Evolutionary conservation across 768 basidiomycete genomes (phyloP).

Genomic region (Lentinus brumalis): DNA sequence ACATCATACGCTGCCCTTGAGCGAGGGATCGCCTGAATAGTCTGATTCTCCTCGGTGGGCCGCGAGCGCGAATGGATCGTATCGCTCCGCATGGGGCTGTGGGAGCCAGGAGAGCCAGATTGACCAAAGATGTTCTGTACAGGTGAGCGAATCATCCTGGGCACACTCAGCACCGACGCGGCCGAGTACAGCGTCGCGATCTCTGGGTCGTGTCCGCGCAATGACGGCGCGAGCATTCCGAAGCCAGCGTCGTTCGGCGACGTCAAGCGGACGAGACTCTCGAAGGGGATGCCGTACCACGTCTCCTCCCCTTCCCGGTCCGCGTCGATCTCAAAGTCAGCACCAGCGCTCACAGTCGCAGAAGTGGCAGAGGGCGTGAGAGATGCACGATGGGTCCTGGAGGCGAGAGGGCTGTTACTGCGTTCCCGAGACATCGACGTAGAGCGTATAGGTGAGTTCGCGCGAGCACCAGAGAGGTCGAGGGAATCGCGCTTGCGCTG

Average conservation of each 20-base stretch:
- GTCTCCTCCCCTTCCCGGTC: conserved; percentile 36
- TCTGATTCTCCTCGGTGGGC: conserved; percentile 33
- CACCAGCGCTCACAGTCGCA: conserved; percentile 7
- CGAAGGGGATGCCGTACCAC: conserved; percentile 67
- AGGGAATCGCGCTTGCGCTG: conserved; percentile 18
- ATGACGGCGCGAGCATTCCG: conserved; percentile 46
- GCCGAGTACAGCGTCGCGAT: conserved; percentile 88
- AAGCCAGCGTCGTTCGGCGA: conserved; percentile 56
- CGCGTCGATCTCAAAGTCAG: conserved; percentile 13
- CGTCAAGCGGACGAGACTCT: conserved; percentile 66
- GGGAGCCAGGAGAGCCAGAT: neutral
- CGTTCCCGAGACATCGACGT: conserved; percentile 6
- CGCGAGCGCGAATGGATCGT: conserved; percentile 23
- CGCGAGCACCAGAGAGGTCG: conserved; percentile 14
- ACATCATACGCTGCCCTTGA: conserved; percentile 59
- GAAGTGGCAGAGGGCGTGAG: conserved; percentile 28
- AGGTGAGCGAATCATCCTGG: conserved; percentile 42
- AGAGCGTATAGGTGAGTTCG: conserved; percentile 15
- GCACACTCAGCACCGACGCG: conserved; percentile 74
- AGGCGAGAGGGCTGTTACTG: conserved; percentile 19
- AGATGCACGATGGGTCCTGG: conserved; percentile 18
- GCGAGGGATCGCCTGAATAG: conserved; percentile 39
- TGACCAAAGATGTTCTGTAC: conserved; percentile 20
- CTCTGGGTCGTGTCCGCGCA: conserved; percentile 65
- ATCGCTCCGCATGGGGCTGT: conserved; percentile 30